These are phyloP conservation scores for Trichoderma atroviride DNA, from an alignment of 2,329 filamentous ascomycete genomes.

Conservation along the genomic window DNA sequence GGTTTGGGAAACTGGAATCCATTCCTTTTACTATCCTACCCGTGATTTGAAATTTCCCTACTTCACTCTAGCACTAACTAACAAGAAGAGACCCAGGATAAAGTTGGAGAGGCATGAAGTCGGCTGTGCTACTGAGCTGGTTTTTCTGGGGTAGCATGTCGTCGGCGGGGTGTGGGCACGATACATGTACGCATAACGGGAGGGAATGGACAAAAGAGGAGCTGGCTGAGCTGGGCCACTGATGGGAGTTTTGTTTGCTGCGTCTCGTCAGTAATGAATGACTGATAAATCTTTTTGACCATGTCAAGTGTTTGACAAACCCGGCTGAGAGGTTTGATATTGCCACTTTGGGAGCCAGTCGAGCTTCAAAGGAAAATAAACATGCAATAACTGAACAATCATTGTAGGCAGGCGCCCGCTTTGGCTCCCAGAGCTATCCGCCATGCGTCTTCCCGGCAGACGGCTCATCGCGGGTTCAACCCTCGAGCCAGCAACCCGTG, in stretches of 20 bases:
- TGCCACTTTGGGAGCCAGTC: too few species aligned
- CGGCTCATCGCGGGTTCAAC: conserved; percentile 77
- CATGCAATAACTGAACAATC: neutral
- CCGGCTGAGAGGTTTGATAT: conserved; percentile 69
- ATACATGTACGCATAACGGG: conserved; percentile 36
- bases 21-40: neutral
- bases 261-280: too few species aligned
- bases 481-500: conserved; percentile 83
- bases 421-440: conserved; percentile 88
- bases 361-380: neutral
- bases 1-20: neutral
- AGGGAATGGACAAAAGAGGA: conserved; percentile 54
- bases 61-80: neutral
- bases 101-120: conserved; percentile 33
- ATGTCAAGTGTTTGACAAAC: conserved; percentile 70
- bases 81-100: neutral
- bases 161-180: conserved; percentile 35
- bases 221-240: conserved; percentile 55
- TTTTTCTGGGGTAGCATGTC: conserved; percentile 36
- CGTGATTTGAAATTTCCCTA: neutral
- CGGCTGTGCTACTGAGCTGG: conserved; percentile 32
- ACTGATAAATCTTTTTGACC: too few species aligned
- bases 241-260: conserved; percentile 48
- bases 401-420: conserved; percentile 63
- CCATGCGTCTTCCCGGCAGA: conserved; percentile 79